Conservation (phyloP, 768 basidiomycete genomes). For the Auriscalpium vulgare region DNA sequence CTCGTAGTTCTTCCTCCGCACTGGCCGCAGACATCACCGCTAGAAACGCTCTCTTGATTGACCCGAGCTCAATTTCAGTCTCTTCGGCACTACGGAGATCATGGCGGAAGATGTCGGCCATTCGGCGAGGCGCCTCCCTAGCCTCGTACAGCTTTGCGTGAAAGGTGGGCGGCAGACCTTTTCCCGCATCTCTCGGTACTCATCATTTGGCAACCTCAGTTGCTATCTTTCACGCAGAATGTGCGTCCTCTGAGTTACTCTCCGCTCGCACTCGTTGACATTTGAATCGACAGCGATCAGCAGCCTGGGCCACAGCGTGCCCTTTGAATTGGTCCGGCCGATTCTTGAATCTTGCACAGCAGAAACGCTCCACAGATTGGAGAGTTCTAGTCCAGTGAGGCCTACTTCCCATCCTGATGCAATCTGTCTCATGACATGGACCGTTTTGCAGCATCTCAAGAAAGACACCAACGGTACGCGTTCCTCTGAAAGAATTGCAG, state of each 20-base stretch:
- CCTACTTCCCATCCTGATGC: neutral
- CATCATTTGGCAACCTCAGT: slow-evolving; percentile 30
- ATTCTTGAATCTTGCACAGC: slow-evolving; percentile 66
- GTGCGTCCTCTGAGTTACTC: slow-evolving; percentile 31
- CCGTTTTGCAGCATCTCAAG: slow-evolving; percentile 10
- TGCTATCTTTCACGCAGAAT: slow-evolving; percentile 50
- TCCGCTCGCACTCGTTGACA: neutral
- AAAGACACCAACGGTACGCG: slow-evolving; percentile 14
- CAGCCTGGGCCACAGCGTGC: slow-evolving; percentile 55
- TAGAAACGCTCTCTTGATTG: too few species aligned
- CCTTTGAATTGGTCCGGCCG: slow-evolving; percentile 60
- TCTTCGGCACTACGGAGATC: neutral
- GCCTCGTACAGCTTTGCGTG: slow-evolving; percentile 59
- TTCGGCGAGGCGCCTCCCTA: neutral
- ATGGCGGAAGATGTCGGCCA: neutral
- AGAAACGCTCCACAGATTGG: slow-evolving; percentile 61
- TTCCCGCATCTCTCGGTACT: slow-evolving; percentile 1
- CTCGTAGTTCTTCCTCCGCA: too few species aligned
- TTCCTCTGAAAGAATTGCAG: neutral
- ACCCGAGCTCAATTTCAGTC: too few species aligned
- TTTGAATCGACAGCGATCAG: slow-evolving; percentile 41
- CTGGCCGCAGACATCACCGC: too few species aligned
- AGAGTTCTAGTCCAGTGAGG: slow-evolving; percentile 63
- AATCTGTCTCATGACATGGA: neutral
- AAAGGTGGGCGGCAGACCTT: slow-evolving; percentile 41